Evolutionary conservation across 257 asterid genomes (phyloP).

Genomic region (Eucommia ulmoides): DNA sequence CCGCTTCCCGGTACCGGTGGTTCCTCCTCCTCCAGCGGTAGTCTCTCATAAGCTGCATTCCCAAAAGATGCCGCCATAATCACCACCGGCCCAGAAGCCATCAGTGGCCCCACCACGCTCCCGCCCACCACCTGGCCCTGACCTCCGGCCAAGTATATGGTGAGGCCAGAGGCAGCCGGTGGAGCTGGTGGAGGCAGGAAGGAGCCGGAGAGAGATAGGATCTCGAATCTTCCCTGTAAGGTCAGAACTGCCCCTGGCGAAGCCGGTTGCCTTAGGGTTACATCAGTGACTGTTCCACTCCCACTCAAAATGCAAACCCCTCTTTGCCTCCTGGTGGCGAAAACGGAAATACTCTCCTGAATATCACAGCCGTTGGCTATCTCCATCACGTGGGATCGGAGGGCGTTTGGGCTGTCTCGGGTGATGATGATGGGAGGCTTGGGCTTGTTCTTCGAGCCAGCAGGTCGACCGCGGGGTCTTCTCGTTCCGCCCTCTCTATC

Average conservation of each 20-base stretch:
- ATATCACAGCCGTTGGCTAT: constrained; percentile 66
- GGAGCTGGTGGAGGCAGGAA: constrained; percentile 92
- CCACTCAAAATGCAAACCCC: constrained; percentile 82
- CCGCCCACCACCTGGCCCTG: constrained; percentile 97
- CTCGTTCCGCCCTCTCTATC: constrained; percentile 28
- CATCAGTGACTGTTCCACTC: constrained; percentile 71
- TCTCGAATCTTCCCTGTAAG: constrained; percentile 73
- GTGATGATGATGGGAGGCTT: constrained; percentile 92
- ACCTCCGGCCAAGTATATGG: constrained; percentile 76
- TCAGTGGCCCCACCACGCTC: constrained; percentile 67
- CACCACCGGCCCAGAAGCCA: constrained; percentile 83
- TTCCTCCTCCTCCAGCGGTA: constrained; percentile 82
- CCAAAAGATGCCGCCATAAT: constrained; percentile 94
- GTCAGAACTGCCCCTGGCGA: constrained; percentile 73
- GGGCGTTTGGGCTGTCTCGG: constrained; percentile 84
- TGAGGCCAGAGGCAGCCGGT: constrained; percentile 66
- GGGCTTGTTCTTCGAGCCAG: constrained; percentile 84
- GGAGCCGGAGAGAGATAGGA: constrained; percentile 75
- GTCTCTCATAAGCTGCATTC: constrained; percentile 83
- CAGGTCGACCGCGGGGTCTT: constrained; percentile 72
- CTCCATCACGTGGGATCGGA: constrained; percentile 82
- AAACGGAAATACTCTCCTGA: constrained; percentile 58
- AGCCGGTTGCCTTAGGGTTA: constrained; percentile 66
- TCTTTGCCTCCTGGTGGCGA: constrained; percentile 72
- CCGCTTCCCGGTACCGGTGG: constrained; percentile 8